These are phyloP conservation scores for Coemansia sp. DNA, from an alignment of 192 early-diverging fungal genomes.

Conservation along the genomic window DNA sequence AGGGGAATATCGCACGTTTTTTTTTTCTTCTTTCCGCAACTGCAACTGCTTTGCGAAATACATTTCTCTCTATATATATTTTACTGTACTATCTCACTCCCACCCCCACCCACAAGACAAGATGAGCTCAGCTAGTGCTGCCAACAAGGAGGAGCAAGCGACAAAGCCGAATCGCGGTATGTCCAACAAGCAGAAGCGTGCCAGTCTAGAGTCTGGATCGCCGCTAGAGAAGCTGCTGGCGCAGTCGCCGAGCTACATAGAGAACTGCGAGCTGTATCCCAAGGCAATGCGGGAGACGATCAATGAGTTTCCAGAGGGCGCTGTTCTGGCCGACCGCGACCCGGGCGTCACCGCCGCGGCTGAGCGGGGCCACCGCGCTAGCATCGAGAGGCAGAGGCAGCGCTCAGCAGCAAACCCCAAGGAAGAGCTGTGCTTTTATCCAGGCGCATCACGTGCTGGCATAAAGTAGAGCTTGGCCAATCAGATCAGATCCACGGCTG, in stretches of 20 bases:
- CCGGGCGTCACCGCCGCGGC: slow-evolving; percentile 28
- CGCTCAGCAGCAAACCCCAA: slow-evolving; percentile 13
- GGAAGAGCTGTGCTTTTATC: slow-evolving; percentile 28
- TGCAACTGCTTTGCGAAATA: too few species aligned
- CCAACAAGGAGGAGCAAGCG: too few species aligned
- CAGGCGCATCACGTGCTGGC: slow-evolving; percentile 11
- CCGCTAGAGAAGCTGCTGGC: slow-evolving; percentile 25
- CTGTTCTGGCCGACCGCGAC: slow-evolving; percentile 24
- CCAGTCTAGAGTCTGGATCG: slow-evolving; percentile 7
- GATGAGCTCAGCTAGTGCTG: not conserved
- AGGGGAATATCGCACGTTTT: not conserved
- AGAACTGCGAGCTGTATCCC: slow-evolving; percentile 49
- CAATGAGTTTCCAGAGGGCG: slow-evolving; percentile 35
- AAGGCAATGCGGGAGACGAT: slow-evolving; percentile 43
- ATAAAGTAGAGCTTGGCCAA: not conserved
- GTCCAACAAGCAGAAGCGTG: not conserved
- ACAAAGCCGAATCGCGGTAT: too few species aligned
- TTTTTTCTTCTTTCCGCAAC: not conserved
- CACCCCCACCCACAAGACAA: too few species aligned
- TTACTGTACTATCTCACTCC: too few species aligned
- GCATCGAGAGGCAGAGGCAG: slow-evolving; percentile 6
- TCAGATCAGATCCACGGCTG: not conserved
- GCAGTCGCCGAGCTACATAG: slow-evolving; percentile 23
- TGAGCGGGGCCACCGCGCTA: slow-evolving; percentile 14
- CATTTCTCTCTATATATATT: too few species aligned